Base-by-base conservation (phyloP, 148 eudicot genomes). In the Polygonum maritimum region DNA sequence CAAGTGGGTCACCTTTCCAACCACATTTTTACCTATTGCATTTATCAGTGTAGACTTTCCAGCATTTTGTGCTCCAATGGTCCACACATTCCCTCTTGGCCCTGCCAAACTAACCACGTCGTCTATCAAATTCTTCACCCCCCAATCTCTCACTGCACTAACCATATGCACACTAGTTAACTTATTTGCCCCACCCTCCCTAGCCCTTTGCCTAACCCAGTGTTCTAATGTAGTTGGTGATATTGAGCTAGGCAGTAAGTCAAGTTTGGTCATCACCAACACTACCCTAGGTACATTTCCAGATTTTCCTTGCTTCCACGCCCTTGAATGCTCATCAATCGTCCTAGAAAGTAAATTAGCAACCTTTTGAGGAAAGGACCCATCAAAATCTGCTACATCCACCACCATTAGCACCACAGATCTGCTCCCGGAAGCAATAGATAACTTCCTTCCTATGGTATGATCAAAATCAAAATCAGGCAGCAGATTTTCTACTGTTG, bases 391-490 rank as follows among this genome's bases (percentile, higher is more conserved):
- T 3, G 84, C 88, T 0, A 87, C 94, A 81, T 95, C 99, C n/a
- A 95, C 98, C 26, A 92, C 88, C 90, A 92, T 79, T 75, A 95
- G 47, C 51, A 95, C 93, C 45, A 95, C 94, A 63, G 89, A 85
- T 83, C 99, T 88, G 13, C 85, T 85, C 79, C 94, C 94, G 26
- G 82, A 79, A 7, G 80, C 76, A 19, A 82, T 87, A 69, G 84
- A 86, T 83, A 95, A 80, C 81, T 89, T 92, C 84, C 88, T 87
- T 78, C 99, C 98, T 73, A 95, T 78, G 67, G 99, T 95, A 76
- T 89, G 89, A 82, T 92, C 91, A 57, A 95, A 95, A 85, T 95
- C 99, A 73, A 95, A 95, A 78, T 92, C 97, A 0, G 98, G 99
- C 83, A 95, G 80, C 65, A 90, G 76, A 31, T 91, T 95, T 73